These are phyloP conservation scores for Candida sithepensis DNA, from an alignment of 805 yeast species.

Conservation along the genomic window DNA sequence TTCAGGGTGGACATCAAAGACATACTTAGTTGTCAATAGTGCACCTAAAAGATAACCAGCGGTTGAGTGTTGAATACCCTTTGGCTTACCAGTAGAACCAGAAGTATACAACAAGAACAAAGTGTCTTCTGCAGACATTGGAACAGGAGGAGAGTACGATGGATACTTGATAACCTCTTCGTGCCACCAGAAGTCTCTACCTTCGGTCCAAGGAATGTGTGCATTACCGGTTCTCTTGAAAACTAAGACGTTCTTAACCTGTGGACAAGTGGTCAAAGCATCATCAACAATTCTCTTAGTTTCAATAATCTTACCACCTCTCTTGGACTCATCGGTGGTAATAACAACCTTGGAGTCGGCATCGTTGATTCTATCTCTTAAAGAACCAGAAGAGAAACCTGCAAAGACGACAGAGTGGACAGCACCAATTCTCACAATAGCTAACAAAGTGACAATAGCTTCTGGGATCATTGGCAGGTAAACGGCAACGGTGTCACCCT, in stretches of 20 bases:
- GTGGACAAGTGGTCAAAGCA: conserved; percentile 71
- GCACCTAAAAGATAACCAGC: conserved; percentile 96
- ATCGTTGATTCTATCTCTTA: conserved; percentile 85
- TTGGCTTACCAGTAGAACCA: conserved; percentile 97
- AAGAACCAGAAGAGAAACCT: conserved; percentile 91
- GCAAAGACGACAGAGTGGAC: conserved; percentile 95
- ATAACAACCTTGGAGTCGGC: conserved; percentile 83
- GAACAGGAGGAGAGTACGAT: conserved; percentile 80
- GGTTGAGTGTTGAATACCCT: conserved; percentile 94
- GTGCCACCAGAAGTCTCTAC: conserved; percentile 95
- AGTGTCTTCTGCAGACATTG: conserved; percentile 92
- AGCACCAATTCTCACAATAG: conserved; percentile 92
- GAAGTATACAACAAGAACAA: conserved; percentile 93
- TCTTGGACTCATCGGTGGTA: conserved; percentile 91
- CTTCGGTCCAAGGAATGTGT: conserved; percentile 66
- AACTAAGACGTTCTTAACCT: conserved; percentile 80
- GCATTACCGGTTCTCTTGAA: conserved; percentile 81
- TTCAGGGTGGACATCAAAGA: conserved; percentile 85
- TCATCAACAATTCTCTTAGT: conserved; percentile 95
- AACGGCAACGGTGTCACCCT: conserved; percentile 96
- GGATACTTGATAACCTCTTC: conserved; percentile 80
- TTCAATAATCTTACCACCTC: conserved; percentile 92
- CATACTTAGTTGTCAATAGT: conserved; percentile 83
- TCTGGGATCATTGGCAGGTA: conserved; percentile 98
- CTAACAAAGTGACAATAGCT: conserved; percentile 90